Base-by-base conservation (phyloP, 2,329 filamentous ascomycete species). In the Penicillium sp. region DNA sequence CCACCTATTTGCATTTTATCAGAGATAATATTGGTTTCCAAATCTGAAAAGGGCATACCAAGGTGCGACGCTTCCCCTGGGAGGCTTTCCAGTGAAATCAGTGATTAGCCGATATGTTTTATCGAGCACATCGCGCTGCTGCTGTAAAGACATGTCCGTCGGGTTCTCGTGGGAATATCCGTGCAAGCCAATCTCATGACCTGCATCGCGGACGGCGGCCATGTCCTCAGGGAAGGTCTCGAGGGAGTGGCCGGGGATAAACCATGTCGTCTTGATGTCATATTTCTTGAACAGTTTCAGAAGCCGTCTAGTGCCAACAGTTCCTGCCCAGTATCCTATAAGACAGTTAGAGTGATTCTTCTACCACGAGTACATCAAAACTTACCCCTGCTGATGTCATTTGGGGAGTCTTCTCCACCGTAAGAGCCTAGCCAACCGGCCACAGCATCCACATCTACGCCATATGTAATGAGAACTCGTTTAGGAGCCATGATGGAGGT, bases 91-190 rank as follows among this genome's bases (percentile, higher is more conserved):
- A 48, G 81, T 81, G 68, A 93, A 92, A 0, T 89, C 84, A 0
- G 85, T 90, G 42, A 92, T 78, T 74, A 91, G 79, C n/a, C 80
- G 80, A 70, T 86, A 90, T 2, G 87, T 89, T 73, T 91, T 90
- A 66, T 90, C 88, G 14, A 93, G 79, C 4, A 92, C 85, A 57
- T 89, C 87, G 5, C 81, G 81, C 70, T 92, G 88, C 72, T 92
- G 89, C 66, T 91, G 87, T 2, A 89, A 68, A 0, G 80, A 87
- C 87, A 91, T 90, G 48, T 86, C 83, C 0, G 78, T 79, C 0
- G 88, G 87, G 63, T 91, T 90, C 67, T 91, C 88, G 62, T 91
- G 87, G 0, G 82, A 85, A 71, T 91, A 91, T 5, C 86, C 88
- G 57, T 91, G 88, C 8, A 88, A 77, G 2, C 85, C 85, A 53